Base-by-base conservation (phyloP, 768 basidiomycete species). In the Hemileccinum rubropunctum region DNA sequence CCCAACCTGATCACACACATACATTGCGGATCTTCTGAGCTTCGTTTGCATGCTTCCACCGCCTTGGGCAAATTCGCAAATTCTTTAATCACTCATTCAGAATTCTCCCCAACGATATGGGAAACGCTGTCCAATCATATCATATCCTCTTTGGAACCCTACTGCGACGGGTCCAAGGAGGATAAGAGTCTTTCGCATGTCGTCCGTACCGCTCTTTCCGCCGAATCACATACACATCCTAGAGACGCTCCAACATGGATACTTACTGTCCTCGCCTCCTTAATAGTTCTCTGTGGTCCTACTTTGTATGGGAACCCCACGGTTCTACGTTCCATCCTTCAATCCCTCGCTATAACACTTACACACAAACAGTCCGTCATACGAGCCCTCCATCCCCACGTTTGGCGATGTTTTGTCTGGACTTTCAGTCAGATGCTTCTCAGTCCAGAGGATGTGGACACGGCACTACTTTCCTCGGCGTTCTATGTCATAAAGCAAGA, bases 341-440 rank as follows among this genome's bases (percentile, higher is more conserved):
- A 65, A 6, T 60, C 65, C 9, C 65, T 81, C 20, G 62, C 58
- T 9, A 53, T 61, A 26, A 52, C 73, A 3, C 57, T 67, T 1
- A 57, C 43, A 4, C 72, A 77, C 51, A 66, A 68, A 41, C 61
- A 67, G n/a, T 57, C 62, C 11, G 44, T 63, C 6, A 64, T 78
- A 11, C 69, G 67, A 12, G 59, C 65, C 15, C 63, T 80, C 8
- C 72, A 76, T 37, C 60, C 74, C 1, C 72, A 72, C 32, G 63
- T 77, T 18, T 86, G 82, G 82, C 71, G 68, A 45, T 73, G 77
- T 45, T 67, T 84, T 23, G 64, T 84, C 18, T 84, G 83, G 82
- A 73, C 76, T 2, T 82, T 77, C 50, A 64, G 73, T 17, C 72
- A 71, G 15, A 58, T 82, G 40, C 69, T 71, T 38, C 17, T 49